Evolutionary conservation across 352 stramenopile species (phyloP).

Genomic region (Hyaloperonospora brassicae): DNA sequence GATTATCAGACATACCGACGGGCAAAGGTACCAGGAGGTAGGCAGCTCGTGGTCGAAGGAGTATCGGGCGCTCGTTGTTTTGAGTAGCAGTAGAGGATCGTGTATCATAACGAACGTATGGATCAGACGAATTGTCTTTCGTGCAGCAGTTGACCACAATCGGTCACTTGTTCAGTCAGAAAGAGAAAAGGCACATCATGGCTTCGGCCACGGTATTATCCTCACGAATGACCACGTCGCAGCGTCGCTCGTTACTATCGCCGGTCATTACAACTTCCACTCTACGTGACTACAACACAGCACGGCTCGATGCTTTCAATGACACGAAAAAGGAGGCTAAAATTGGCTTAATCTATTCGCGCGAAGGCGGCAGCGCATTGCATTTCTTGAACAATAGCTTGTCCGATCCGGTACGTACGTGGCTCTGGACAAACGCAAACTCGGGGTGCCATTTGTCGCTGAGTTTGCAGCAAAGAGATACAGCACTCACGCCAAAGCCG

Average conservation of each 20-base stretch:
- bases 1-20: slow-evolving; percentile 21
- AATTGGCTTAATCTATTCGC: slow-evolving; percentile 27
- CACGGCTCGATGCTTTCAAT: neutral
- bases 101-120: slow-evolving; percentile 37
- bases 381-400: slow-evolving; percentile 29
- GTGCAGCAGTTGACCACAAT: no score
- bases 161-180: neutral
- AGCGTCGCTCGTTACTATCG: no score
- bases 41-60: slow-evolving; percentile 27
- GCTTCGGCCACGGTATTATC: no score
- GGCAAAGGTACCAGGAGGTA: slow-evolving; percentile 13
- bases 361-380: slow-evolving; percentile 12
- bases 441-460: neutral
- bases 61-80: slow-evolving; percentile 18
- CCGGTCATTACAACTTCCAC: neutral
- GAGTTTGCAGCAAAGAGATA: no score
- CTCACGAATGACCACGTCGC: no score
- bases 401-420: slow-evolving; percentile 5
- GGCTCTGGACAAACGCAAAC: neutral
- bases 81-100: slow-evolving; percentile 36
- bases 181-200: no score
- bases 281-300: neutral
- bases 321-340: slow-evolving; percentile 23
- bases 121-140: no score
- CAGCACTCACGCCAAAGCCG: no score